phyloP scores from a whole-genome alignment of 345 rosid genomes.

The Moricandia arvensis region DNA sequence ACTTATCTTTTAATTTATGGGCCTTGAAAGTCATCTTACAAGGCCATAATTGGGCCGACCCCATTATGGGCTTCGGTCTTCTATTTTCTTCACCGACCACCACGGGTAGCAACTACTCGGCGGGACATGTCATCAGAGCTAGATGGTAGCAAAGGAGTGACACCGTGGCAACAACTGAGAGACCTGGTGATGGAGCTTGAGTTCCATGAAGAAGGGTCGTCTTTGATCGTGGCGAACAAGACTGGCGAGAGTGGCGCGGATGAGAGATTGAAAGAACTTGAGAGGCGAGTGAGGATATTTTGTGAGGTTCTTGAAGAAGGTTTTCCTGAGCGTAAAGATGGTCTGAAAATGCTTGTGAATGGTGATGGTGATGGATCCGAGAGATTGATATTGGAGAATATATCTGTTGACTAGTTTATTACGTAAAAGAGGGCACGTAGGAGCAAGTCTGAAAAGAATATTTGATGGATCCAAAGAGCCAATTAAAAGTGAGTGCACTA shows the following conservation, averaged over 20 bases:
- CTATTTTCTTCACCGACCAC: constrained; percentile 25
- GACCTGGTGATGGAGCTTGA: constrained; percentile 81
- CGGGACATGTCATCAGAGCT: constrained; percentile 44
- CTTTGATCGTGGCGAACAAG: constrained; percentile 80
- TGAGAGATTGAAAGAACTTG: constrained; percentile 55
- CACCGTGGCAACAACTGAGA: constrained; percentile 83
- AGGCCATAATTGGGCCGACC: constrained; percentile 19
- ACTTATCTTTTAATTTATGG: neutral
- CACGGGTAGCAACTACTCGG: neutral
- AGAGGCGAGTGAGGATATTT: constrained; percentile 53
- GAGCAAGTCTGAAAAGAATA: neutral
- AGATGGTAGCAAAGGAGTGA: constrained; percentile 65
- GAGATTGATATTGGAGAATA: constrained; percentile 50
- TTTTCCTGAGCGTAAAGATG: constrained; percentile 70
- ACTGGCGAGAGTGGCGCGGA: constrained; percentile 79
- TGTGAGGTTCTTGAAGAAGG: constrained; percentile 89
- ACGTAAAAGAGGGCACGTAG: constrained; percentile 26
- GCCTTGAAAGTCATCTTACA: neutral
- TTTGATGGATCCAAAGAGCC: neutral
- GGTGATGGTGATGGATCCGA: constrained; percentile 39
- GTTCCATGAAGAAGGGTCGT: constrained; percentile 79
- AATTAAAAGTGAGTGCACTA: neutral
- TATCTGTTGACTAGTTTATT: constrained; percentile 40
- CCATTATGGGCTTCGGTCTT: neutral
- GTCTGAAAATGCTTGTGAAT: constrained; percentile 65